Evolutionary conservation across 495 filamentous ascomycete genomes (phyloP), one percentile per base, ranked within the genome.

Genomic region (Penicillium verhagenii): DNA sequence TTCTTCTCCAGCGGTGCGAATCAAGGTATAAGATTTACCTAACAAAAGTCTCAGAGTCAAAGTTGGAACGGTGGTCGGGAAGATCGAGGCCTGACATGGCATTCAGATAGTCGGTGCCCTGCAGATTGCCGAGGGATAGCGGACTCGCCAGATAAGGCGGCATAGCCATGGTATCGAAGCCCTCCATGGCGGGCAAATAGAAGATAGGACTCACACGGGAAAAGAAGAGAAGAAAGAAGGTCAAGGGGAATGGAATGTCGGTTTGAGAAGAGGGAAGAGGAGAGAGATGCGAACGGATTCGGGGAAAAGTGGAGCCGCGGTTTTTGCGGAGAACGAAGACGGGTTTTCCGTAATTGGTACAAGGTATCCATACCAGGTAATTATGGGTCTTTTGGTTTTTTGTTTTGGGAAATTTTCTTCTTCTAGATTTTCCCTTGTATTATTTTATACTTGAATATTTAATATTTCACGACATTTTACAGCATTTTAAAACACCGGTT

Each of bases 151-250:
- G 62, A 63, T 85, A 87, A 39, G 81, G 64, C 43, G 64, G 78
- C 81, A 87, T 83, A 61, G 78, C 77, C 70, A 83, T 82, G 57
- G 79, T 80, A 62, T 86, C 83, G 72, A 82, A 88, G 67, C 81
- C 78, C 63, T 86, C 80, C 80, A 87, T 85, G 67, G 66, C 69
- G 67, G 63, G 42, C 28, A 47, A 25, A 48, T n/a, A n/a, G n/a
- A 51, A 35, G n/a, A 40, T 24, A 35, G 55, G 65, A 42, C 49
- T 63, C 60, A 59, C 50, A 44, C 54, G 49, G 50, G 54, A 45
- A 56, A 46, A 61, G 11, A 47, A 43, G 28, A 48, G 53, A 50
- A 51, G 55, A 46, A 42, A 48, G 16, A 51, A 40, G 52, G 52
- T 58, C 31, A 52, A 53, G 45, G 56, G 47, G 52, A 23, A 47